Conservation (phyloP, 2,329 filamentous ascomycete genomes). For the Neonectria neomacrospora region DNA sequence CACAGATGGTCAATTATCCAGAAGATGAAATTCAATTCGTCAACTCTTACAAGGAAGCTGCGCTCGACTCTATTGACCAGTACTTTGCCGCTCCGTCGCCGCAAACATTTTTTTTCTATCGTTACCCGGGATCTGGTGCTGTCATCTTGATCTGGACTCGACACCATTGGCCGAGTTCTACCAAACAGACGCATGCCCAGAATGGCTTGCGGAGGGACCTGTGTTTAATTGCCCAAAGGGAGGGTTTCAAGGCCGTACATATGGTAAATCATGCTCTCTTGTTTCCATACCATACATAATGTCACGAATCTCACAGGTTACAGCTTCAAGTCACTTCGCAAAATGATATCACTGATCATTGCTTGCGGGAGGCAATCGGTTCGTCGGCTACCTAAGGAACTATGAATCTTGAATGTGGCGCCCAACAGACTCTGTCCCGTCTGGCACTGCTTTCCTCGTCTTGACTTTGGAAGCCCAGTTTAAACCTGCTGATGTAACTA, state of each 20-base stretch:
- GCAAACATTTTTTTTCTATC: constrained; percentile 19
- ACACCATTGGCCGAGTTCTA: constrained; percentile 3
- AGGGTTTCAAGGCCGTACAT: background rate
- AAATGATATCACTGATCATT: background rate
- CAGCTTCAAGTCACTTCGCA: constrained; percentile 12
- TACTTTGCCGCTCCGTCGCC: constrained; percentile 1
- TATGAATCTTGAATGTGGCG: constrained; percentile 18
- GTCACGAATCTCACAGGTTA: constrained; percentile 4
- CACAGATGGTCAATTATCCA: background rate
- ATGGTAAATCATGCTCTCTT: constrained; percentile 16
- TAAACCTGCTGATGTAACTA: too few species aligned
- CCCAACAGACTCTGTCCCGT: constrained; percentile 21
- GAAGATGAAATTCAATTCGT: constrained; percentile 11
- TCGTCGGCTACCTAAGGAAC: background rate
- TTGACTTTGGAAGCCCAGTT: constrained; percentile 22
- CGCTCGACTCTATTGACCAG: background rate
- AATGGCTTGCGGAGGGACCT: constrained; percentile 19
- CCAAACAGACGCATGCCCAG: constrained; percentile 17
- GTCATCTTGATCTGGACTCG: constrained; percentile 29
- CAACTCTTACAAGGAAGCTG: background rate
- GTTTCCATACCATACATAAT: background rate
- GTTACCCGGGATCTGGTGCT: background rate
- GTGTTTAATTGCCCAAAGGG: constrained; percentile 6
- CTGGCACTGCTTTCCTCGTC: constrained; percentile 26
- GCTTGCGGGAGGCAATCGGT: constrained; percentile 6